Evolutionary conservation across 805 yeast genomes (phyloP), one percentile per base, ranked within the genome.

Genomic region (Sungouiella thailandica): DNA sequence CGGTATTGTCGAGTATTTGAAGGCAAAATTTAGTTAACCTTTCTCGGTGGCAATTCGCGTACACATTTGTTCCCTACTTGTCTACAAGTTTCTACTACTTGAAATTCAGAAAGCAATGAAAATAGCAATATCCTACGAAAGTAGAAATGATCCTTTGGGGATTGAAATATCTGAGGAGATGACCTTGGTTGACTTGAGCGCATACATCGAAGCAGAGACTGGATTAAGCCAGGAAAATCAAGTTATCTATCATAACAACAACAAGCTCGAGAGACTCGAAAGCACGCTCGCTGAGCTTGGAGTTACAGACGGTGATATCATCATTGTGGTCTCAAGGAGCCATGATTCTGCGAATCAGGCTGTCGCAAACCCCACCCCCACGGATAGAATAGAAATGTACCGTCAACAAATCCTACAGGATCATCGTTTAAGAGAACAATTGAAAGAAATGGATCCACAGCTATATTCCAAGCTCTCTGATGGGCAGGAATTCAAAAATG

Each of bases 161-260:
- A 68, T 84, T 1, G 95, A 87, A 33, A 70, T 86, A 4, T 72
- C 85, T 4, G 73, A 62, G 1, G 82, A 80, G 10, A 70, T 87
- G 65, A 53, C 76, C 0, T 53, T 87, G 7, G 65, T 55, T 10
- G 96, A 88, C 53, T 70, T 89, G 44, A 69, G 74, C 39, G 94
- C 90, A 0, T 77, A 81, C 43, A 51, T 88, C 7, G 81, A 80
- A 40, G 76, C 81, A 1, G 95, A 86, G 49, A 71, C 87, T 7
- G 70, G 65, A 10, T 69, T 81, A 32, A 60, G 64, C 8, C 58
- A 70, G 4, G 47, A 52, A 0, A 47, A 58, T 11, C 83, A 81
- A 49, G 55, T 63, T n/a, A 46, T 86, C 29, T 52, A 63, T 15
- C 64, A 63, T 46, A 70, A 79, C 41, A 71, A 72, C 38, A 59